phyloP scores from a whole-genome alignment of 2,329 filamentous ascomycete genomes.

The Pestalotiopsis sp. region DNA sequence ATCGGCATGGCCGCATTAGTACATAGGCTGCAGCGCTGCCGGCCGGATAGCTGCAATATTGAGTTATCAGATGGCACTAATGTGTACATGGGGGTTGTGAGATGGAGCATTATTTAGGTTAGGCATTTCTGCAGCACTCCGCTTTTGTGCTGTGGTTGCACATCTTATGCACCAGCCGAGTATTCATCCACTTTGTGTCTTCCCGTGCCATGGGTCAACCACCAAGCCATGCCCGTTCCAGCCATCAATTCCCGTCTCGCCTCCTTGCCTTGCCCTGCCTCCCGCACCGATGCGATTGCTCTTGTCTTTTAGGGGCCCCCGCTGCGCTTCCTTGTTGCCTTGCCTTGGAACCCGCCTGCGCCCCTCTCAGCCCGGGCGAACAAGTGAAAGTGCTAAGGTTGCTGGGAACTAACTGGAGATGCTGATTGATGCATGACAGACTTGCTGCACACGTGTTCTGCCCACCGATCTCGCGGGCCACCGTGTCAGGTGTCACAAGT shows the following conservation, averaged over 20 bases:
- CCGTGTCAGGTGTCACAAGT: neutral
- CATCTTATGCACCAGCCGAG: neutral
- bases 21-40: neutral
- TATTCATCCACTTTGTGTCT: neutral
- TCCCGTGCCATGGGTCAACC: neutral
- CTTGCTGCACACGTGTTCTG: slow-evolving; percentile 4
- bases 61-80: slow-evolving; percentile 15
- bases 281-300: no score
- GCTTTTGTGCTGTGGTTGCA: neutral
- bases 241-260: no score
- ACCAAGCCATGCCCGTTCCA: no score
- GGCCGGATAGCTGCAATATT: slow-evolving; percentile 5
- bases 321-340: no score
- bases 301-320: no score
- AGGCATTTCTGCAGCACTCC: neutral
- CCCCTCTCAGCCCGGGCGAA: no score
- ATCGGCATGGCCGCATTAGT: slow-evolving; percentile 15
- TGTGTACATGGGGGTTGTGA: neutral
- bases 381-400: no score
- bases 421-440: neutral
- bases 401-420: neutral
- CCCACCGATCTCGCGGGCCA: neutral
- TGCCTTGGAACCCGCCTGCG: no score
- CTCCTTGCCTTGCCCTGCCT: no score
- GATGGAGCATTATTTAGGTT: neutral